phyloP scores from a whole-genome alignment of 2,329 filamentous ascomycete species.

The Fusarium veterinarium region DNA sequence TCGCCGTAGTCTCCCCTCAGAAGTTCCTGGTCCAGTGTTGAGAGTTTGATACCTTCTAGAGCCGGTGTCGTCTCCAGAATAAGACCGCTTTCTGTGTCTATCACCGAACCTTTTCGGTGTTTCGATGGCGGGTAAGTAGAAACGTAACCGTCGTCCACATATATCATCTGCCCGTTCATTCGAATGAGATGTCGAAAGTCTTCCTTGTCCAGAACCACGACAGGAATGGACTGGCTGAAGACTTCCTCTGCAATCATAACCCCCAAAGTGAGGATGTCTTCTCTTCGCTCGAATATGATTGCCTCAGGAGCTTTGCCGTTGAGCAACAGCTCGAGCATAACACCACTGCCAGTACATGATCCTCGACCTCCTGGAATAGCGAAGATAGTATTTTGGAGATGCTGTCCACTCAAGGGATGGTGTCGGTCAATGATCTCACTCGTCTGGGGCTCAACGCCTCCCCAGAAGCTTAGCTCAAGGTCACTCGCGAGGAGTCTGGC shows the following conservation, averaged over 20 bases:
- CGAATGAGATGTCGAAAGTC: conserved; percentile 27
- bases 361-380: conserved; percentile 59
- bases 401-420: conserved; percentile 53
- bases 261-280: conserved; percentile 59
- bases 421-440: conserved; percentile 57
- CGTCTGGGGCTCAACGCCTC: conserved; percentile 54
- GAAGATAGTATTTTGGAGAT: conserved; percentile 50
- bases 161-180: conserved; percentile 2
- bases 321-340: conserved; percentile 58
- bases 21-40: conserved; percentile 7
- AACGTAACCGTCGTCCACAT: conserved; percentile 14
- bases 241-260: conserved; percentile 57
- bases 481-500: conserved; percentile 46
- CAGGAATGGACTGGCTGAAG: conserved; percentile 54
- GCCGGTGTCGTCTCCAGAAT: conserved; percentile 6
- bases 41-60: conserved; percentile 34
- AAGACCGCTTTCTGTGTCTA: neutral
- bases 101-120: neutral
- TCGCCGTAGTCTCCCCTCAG: conserved; percentile 24
- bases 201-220: conserved; percentile 46
- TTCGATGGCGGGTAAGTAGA: neutral
- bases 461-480: conserved; percentile 58
- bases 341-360: conserved; percentile 59
- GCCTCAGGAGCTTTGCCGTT: conserved; percentile 52
- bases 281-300: conserved; percentile 54